phyloP scores from a whole-genome alignment of 2,329 filamentous ascomycete genomes.

The Lachnellula willkommii region DNA sequence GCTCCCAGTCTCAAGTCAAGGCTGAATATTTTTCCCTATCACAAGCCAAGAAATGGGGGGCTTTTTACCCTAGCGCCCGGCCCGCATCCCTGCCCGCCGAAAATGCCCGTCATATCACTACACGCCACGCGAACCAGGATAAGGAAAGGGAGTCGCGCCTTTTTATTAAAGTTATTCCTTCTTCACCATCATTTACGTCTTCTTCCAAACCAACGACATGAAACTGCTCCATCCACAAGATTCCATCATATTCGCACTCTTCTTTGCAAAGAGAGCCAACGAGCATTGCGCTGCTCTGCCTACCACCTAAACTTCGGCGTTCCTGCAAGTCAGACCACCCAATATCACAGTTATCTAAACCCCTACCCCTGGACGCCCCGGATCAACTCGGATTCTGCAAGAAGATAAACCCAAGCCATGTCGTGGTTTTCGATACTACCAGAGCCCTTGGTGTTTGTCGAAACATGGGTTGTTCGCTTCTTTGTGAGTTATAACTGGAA shows the following conservation, averaged over 20 bases:
- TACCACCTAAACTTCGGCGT: neutral
- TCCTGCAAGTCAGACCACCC: slow-evolving; percentile 1
- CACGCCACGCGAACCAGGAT: neutral
- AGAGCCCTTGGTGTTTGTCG: slow-evolving; percentile 48
- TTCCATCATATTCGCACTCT: neutral
- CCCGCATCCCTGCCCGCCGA: neutral
- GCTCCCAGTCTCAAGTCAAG: slow-evolving; percentile 3
- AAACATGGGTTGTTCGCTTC: slow-evolving; percentile 56
- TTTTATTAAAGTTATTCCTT: no score
- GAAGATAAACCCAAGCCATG: slow-evolving; percentile 39
- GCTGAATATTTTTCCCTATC: slow-evolving; percentile 31
- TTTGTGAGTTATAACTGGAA: slow-evolving; percentile 46
- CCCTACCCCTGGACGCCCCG: neutral
- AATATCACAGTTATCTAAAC: neutral
- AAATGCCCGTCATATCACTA: neutral
- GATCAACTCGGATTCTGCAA: slow-evolving; percentile 20
- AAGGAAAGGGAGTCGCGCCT: neutral
- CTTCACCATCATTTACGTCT: neutral
- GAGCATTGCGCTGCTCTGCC: neutral
- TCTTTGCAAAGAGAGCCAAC: neutral
- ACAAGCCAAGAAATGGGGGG: slow-evolving; percentile 35
- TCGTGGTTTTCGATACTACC: slow-evolving; percentile 62
- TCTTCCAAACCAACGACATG: neutral
- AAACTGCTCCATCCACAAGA: neutral
- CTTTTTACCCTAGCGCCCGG: neutral